phyloP scores from a whole-genome alignment of 495 filamentous ascomycete species.

The Penicillium arizonense region DNA sequence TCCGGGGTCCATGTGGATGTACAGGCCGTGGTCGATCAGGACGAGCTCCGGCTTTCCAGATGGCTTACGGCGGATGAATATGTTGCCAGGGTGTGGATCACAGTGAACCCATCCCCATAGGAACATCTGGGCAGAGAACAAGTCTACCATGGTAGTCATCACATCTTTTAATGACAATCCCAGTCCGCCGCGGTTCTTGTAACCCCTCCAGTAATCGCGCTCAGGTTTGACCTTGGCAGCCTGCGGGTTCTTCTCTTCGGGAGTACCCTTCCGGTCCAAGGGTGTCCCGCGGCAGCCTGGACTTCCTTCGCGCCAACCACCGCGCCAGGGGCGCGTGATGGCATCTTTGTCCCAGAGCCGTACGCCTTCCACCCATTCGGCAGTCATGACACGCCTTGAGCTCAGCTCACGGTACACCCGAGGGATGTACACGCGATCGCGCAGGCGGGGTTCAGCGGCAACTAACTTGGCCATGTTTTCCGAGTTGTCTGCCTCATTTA shows the following conservation, averaged over 20 bases:
- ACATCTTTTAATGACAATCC: slow-evolving; percentile 78
- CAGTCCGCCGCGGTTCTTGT: slow-evolving; percentile 68
- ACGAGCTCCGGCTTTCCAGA: slow-evolving; percentile 83
- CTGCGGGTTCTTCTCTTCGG: slow-evolving; percentile 31
- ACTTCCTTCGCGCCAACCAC: slow-evolving; percentile 70
- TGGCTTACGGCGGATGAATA: slow-evolving; percentile 86
- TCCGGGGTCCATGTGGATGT: slow-evolving; percentile 80
- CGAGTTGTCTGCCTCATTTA: slow-evolving; percentile 85
- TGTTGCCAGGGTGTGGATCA: slow-evolving; percentile 95
- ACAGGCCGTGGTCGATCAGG: slow-evolving; percentile 94
- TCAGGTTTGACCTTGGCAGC: slow-evolving; percentile 69
- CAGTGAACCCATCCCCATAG: slow-evolving; percentile 92
- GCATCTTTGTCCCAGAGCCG: slow-evolving; percentile 85
- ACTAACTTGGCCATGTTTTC: slow-evolving; percentile 79
- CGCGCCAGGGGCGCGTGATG: slow-evolving; percentile 71
- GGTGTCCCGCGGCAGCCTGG: slow-evolving; percentile 72
- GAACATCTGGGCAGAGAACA: slow-evolving; percentile 97
- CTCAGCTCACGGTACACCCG: slow-evolving; percentile 78
- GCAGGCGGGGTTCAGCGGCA: slow-evolving; percentile 70
- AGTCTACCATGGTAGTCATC: slow-evolving; percentile 93
- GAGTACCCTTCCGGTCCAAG: slow-evolving; percentile 48
- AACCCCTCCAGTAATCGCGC: slow-evolving; percentile 74
- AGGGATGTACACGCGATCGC: slow-evolving; percentile 82
- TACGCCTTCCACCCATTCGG: slow-evolving; percentile 96
- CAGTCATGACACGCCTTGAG: slow-evolving; percentile 83